A percentile compares a stretch with the other conserved stretches of the same genome.
These are phyloP conservation scores for Penicillium ochrochloron DNA, from an alignment of 495 filamentous ascomycete species.

Conservation along the genomic window DNA sequence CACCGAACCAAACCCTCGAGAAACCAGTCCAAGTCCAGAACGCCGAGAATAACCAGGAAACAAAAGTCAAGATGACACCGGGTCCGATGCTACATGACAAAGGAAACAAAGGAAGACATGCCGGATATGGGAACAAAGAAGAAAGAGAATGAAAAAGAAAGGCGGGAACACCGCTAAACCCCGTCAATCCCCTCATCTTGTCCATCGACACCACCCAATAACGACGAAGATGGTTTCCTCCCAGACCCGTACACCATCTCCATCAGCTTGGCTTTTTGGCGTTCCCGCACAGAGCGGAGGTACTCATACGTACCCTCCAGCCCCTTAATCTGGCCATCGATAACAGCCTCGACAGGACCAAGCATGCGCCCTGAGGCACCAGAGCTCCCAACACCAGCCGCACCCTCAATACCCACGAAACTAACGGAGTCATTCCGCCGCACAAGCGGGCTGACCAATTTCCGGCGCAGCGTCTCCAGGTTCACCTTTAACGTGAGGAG, in stretches of 20 bases:
- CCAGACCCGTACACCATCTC: slow-evolving; percentile 75
- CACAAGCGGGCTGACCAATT: slow-evolving; percentile 81
- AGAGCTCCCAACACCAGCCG: slow-evolving; percentile 38
- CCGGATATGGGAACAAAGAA: neutral
- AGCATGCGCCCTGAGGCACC: slow-evolving; percentile 56
- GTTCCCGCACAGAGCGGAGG: slow-evolving; percentile 69
- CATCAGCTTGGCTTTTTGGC: slow-evolving; percentile 82
- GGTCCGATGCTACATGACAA: slow-evolving; percentile 13
- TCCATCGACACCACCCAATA: slow-evolving; percentile 33
- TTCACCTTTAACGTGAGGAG: slow-evolving; percentile 78
- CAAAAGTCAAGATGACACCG: slow-evolving; percentile 11
- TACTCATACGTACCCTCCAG: slow-evolving; percentile 78
- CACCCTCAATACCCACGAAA: slow-evolving; percentile 41
- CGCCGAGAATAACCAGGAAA: neutral
- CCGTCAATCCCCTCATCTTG: slow-evolving; percentile 23
- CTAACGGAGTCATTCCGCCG: slow-evolving; percentile 62
- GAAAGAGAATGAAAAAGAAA: neutral
- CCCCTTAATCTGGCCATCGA: slow-evolving; percentile 84
- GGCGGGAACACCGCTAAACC: neutral
- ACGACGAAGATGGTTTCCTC: slow-evolving; percentile 36
- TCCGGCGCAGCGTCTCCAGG: slow-evolving; percentile 74
- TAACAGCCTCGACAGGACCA: slow-evolving; percentile 52
- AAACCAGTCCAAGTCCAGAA: neutral
- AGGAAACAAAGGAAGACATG: neutral
- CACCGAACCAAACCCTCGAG: neutral